Conservation (phyloP, 768 basidiomycete genomes). For the Lanmaoa pseudosensibilis region DNA sequence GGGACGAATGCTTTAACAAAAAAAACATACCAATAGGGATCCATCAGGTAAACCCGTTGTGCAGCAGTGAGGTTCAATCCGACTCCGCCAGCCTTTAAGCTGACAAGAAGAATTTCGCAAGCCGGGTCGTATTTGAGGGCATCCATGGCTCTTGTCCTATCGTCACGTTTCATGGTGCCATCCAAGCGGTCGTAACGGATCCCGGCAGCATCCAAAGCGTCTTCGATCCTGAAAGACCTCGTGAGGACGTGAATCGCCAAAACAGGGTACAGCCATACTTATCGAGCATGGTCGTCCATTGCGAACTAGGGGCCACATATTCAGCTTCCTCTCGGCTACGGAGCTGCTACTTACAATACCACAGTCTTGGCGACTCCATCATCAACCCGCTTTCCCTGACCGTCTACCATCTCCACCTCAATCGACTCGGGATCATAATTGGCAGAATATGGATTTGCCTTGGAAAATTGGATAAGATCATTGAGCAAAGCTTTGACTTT, state of each 20-base stretch:
- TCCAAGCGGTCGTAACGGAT: constrained; percentile 93
- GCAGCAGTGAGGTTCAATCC: constrained; percentile 95
- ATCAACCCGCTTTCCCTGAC: constrained; percentile 66
- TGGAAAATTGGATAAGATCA: constrained; percentile 81
- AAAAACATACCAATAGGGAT: constrained; percentile 81
- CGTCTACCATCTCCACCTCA: constrained; percentile 78
- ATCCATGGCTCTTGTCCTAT: constrained; percentile 89
- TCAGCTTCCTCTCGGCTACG: constrained; percentile 17
- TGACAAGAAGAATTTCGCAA: constrained; percentile 93
- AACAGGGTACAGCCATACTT: constrained; percentile 47
- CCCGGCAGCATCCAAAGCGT: constrained; percentile 75
- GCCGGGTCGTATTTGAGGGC: constrained; percentile 84
- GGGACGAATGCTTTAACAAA: neutral
- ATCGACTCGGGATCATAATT: constrained; percentile 80
- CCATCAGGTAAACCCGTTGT: constrained; percentile 92
- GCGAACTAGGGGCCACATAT: constrained; percentile 55
- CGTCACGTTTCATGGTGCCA: constrained; percentile 97
- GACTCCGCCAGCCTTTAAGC: constrained; percentile 95
- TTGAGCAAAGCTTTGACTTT: constrained; percentile 82
- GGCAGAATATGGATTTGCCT: constrained; percentile 77
- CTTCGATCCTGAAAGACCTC: constrained; percentile 66
- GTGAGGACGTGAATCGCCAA: constrained; percentile 1
- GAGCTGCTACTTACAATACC: constrained; percentile 74
- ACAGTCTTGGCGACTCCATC: constrained; percentile 84
- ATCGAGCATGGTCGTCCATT: constrained; percentile 94